Evolutionary conservation across 768 basidiomycete genomes (phyloP).

Genomic region (Holtermanniella nyarrowii): DNA sequence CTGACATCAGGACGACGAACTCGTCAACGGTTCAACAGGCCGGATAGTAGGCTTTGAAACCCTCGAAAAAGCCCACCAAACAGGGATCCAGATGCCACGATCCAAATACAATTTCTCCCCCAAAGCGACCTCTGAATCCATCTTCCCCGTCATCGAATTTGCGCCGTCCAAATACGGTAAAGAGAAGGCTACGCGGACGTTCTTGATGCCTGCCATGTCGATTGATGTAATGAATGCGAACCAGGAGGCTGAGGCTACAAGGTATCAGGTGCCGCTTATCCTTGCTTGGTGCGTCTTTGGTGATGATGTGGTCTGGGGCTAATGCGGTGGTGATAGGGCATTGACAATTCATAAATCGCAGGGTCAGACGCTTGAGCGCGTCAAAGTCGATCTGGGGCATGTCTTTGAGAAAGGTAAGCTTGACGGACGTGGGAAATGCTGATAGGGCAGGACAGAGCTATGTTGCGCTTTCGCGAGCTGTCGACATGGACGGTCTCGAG

Average conservation of each 20-base stretch:
- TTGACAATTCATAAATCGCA: constrained; percentile 7
- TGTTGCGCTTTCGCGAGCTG: constrained; percentile 37
- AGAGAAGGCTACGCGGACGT: neutral
- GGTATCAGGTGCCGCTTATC: constrained; percentile 64
- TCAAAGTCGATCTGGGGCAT: constrained; percentile 78
- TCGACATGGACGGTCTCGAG: constrained; percentile 33
- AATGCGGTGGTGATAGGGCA: neutral
- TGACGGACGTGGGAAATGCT: neutral
- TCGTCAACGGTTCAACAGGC: constrained; percentile 89
- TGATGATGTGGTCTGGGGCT: neutral
- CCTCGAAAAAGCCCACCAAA: constrained; percentile 10
- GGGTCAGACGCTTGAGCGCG: constrained; percentile 59
- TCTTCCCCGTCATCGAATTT: constrained; percentile 29
- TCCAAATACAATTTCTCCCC: constrained; percentile 1
- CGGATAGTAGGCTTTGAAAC: constrained; percentile 25
- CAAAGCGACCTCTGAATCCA: constrained; percentile 1
- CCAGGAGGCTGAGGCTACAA: constrained; percentile 17
- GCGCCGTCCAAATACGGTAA: constrained; percentile 12
- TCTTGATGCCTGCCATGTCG: constrained; percentile 16
- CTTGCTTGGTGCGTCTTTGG: constrained; percentile 52
- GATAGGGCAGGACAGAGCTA: constrained; percentile 12
- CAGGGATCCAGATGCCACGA: constrained; percentile 10
- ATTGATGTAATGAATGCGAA: constrained; percentile 26
- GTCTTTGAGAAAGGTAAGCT: constrained; percentile 55
- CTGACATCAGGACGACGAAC: constrained; percentile 53